Conservation (phyloP, 75 land plant genomes). For the Pinus taeda region DNA sequence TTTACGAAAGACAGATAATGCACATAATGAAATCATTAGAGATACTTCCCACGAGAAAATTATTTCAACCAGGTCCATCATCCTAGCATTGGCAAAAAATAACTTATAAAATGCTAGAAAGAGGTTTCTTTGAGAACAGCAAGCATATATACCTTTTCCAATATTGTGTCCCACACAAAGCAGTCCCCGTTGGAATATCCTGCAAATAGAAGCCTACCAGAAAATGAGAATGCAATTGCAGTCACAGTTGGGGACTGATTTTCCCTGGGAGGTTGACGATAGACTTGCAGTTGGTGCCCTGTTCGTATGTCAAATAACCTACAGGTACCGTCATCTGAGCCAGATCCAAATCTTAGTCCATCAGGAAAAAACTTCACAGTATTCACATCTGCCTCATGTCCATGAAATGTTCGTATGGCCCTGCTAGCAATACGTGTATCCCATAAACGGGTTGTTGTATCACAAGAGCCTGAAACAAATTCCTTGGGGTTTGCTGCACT, state of each 20-base stretch:
- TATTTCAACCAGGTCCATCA: background rate
- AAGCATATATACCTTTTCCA: conserved; percentile 58
- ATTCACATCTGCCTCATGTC: conserved; percentile 91
- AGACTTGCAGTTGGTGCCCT: conserved; percentile 92
- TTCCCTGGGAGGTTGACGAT: conserved; percentile 47
- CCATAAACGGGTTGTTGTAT: conserved; percentile 90
- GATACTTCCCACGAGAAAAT: background rate
- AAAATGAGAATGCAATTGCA: conserved; percentile 91
- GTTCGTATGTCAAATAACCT: conserved; percentile 89
- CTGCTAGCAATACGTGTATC: conserved; percentile 78
- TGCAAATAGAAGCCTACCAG: conserved; percentile 95
- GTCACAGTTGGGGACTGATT: conserved; percentile 52
- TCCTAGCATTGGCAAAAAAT: background rate
- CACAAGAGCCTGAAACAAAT: conserved; percentile 99
- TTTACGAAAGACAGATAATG: background rate
- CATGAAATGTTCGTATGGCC: conserved; percentile 80
- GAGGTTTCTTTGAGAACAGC: background rate
- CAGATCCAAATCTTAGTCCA: conserved; percentile 89
- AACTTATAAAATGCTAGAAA: conserved; percentile 6
- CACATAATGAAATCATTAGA: background rate
- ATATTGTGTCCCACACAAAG: conserved; percentile 87
- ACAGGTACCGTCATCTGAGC: conserved; percentile 95
- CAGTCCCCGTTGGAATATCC: conserved; percentile 86
- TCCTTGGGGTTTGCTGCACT: conserved; percentile 58
- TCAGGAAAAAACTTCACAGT: conserved; percentile 94